A percentile compares a stretch with the other conserved stretches of the same genome.
Evolutionary conservation across 2,329 filamentous ascomycete genomes (phyloP).

Genomic region (Dactylellina parvicollis): DNA sequence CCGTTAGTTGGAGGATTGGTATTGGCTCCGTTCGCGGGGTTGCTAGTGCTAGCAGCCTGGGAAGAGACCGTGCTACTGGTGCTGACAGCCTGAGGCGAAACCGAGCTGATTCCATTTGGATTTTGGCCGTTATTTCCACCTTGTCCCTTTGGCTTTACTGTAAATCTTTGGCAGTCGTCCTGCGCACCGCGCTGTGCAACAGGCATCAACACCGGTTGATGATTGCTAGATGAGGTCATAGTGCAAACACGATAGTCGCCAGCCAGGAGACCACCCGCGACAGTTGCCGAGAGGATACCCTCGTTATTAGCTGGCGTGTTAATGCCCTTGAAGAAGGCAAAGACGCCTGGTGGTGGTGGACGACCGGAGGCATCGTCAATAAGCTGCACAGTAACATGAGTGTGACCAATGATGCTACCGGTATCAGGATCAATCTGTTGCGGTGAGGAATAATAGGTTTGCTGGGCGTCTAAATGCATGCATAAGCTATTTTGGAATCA

Average conservation of each 20-base stretch:
- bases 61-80: not conserved
- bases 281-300: conserved; percentile 67
- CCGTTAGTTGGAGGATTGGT: not conserved
- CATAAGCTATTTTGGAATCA: no score
- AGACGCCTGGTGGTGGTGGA: conserved; percentile 66
- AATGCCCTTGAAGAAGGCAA: conserved; percentile 75
- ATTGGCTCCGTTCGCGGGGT: conserved; percentile 42
- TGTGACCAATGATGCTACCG: conserved; percentile 69
- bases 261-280: conserved; percentile 69
- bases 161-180: conserved; percentile 73
- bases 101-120: not conserved
- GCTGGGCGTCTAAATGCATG: conserved; percentile 63
- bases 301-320: conserved; percentile 70
- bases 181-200: conserved; percentile 74
- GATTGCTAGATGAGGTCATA: conserved; percentile 72
- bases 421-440: conserved; percentile 64
- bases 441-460: conserved; percentile 71
- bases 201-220: conserved; percentile 74
- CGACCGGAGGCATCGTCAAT: conserved; percentile 60
- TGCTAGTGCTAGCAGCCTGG: conserved; percentile 8
- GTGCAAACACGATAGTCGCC: conserved; percentile 74
- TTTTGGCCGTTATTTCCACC: conserved; percentile 32
- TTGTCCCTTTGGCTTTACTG: conserved; percentile 61
- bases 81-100: not conserved
- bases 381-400: conserved; percentile 70